phyloP scores from a whole-genome alignment of 768 basidiomycete genomes.

The Kockovaella imperatae region DNA sequence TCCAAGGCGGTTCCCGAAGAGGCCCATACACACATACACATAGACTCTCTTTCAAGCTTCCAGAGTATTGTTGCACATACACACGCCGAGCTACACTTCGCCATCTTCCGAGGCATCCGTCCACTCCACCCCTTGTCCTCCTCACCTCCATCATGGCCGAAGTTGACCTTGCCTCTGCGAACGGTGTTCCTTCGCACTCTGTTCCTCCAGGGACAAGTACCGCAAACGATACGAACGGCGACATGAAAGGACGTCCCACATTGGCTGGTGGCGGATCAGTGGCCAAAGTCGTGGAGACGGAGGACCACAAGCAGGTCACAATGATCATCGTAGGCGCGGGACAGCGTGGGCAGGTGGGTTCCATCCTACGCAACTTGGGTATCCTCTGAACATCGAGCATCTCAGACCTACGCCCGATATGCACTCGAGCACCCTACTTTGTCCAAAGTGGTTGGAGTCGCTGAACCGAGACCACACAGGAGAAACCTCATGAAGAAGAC shows the following conservation, averaged over 20 bases:
- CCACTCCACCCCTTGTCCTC: too few relatives aligned
- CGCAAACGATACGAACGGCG: background rate
- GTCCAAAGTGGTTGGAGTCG: slow-evolving; percentile 75
- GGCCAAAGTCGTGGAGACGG: background rate
- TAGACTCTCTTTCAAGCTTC: too few relatives aligned
- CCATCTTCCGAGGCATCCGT: too few relatives aligned
- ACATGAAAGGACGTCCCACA: background rate
- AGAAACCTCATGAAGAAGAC: slow-evolving; percentile 54
- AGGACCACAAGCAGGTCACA: slow-evolving; percentile 45
- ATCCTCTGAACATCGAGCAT: background rate
- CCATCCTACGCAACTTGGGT: background rate
- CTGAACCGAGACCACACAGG: slow-evolving; percentile 68
- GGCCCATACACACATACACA: too few relatives aligned
- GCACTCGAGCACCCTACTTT: slow-evolving; percentile 55
- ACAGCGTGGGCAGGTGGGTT: slow-evolving; percentile 63
- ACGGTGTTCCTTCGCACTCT: too few relatives aligned
- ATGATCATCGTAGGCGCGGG: slow-evolving; percentile 75
- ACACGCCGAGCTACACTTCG: too few relatives aligned
- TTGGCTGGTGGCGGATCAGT: too few relatives aligned
- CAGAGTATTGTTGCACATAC: too few relatives aligned
- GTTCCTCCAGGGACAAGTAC: too few relatives aligned
- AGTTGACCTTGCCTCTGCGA: too few relatives aligned
- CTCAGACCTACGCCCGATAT: slow-evolving; percentile 59
- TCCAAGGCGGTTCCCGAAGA: too few relatives aligned
- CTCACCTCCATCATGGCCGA: too few relatives aligned